phyloP scores from a whole-genome alignment of 2,329 filamentous ascomycete genomes.

The Colletotrichum sp. region DNA sequence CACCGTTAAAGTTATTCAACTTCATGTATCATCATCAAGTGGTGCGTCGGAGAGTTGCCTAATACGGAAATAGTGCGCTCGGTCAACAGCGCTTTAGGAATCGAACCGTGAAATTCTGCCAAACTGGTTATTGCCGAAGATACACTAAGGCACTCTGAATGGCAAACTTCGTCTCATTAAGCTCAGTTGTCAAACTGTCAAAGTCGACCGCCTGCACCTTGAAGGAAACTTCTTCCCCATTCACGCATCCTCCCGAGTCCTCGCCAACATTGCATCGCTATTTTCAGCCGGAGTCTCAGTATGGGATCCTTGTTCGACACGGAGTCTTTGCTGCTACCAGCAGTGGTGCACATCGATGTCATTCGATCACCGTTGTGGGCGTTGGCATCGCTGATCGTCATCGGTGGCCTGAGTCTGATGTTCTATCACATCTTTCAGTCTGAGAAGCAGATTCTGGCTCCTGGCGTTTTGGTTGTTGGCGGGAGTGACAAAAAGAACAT shows the following conservation, averaged over 20 bases:
- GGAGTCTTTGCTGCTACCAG: background rate
- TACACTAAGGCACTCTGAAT: background rate
- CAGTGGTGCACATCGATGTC: background rate
- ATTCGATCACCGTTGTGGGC: background rate
- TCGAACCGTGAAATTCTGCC: background rate
- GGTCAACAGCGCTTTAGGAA: background rate
- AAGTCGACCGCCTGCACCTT: background rate
- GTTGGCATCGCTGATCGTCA: background rate
- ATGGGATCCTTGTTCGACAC: background rate
- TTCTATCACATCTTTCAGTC: background rate
- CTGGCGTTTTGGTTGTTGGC: background rate
- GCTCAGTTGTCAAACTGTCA: background rate
- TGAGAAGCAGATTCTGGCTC: background rate
- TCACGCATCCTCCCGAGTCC: background rate
- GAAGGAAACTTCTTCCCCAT: background rate
- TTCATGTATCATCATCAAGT: background rate
- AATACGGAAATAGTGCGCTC: background rate
- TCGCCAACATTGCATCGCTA: background rate
- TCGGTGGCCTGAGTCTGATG: background rate
- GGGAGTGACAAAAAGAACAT: background rate
- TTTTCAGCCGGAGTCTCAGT: background rate
- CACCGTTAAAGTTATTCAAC: background rate
- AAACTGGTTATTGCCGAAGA: background rate
- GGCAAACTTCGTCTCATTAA: background rate
- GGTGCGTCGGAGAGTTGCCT: background rate